A percentile compares a stretch with the other conserved stretches of the same genome.
phyloP scores from a whole-genome alignment of 1,139 yeast genomes.

The Candida gigantensis region DNA sequence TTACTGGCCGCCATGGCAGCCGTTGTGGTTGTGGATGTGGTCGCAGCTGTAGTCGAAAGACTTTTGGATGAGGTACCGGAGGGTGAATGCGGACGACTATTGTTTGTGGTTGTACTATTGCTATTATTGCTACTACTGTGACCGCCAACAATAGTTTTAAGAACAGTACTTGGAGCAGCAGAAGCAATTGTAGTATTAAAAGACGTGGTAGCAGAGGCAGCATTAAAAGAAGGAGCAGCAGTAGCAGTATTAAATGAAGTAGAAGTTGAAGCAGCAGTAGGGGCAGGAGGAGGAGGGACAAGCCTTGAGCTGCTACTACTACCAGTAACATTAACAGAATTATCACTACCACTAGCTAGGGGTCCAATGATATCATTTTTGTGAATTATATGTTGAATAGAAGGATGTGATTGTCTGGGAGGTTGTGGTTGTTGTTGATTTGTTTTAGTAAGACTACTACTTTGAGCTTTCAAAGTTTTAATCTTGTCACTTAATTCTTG shows the following conservation, averaged over 20 bases:
- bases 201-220: not conserved
- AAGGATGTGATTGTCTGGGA: not conserved
- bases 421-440: conserved; percentile 1
- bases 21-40: too few relatives aligned
- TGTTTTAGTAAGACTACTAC: conserved; percentile 2
- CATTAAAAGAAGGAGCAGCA: not conserved
- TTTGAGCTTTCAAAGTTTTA: conserved; percentile 28
- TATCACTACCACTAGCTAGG: not conserved
- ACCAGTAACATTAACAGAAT: too few relatives aligned
- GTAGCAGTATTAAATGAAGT: conserved; percentile 1
- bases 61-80: too few relatives aligned
- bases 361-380: not conserved
- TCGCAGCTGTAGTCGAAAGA: too few relatives aligned
- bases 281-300: not conserved
- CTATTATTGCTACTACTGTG: not conserved
- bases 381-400: not conserved
- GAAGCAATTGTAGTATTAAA: not conserved
- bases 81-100: too few relatives aligned
- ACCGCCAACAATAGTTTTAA: not conserved
- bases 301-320: too few relatives aligned
- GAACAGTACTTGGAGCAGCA: not conserved
- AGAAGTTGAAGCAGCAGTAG: conserved; percentile 3
- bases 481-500: conserved; percentile 35
- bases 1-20: too few relatives aligned
- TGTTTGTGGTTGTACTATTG: not conserved